phyloP scores from a whole-genome alignment of 2,329 filamentous ascomycete species.

The Zasmidium citrigriseum region DNA sequence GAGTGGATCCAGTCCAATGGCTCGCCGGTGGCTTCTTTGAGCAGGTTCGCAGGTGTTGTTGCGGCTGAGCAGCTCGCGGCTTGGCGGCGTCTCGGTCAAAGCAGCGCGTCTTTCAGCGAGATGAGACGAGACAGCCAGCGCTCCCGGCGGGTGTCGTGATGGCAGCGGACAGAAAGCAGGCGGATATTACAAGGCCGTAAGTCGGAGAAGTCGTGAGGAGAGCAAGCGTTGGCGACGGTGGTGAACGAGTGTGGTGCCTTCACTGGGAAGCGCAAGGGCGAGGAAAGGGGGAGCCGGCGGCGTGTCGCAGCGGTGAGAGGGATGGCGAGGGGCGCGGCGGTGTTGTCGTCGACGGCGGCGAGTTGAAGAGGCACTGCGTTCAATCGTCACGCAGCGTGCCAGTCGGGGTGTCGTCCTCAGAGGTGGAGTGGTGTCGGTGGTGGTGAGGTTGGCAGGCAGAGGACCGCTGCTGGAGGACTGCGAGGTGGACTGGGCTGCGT shows the following conservation, averaged over 20 bases:
- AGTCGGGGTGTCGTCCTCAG: not conserved
- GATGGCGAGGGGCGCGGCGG: not conserved
- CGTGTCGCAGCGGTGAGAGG: not conserved
- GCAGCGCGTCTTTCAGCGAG: slow-evolving; percentile 14
- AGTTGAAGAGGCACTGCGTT: slow-evolving; percentile 6
- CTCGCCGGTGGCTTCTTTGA: slow-evolving; percentile 15
- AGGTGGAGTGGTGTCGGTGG: not conserved
- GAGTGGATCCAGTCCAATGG: slow-evolving; percentile 20
- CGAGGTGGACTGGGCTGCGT: not conserved
- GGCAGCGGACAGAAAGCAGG: slow-evolving; percentile 10
- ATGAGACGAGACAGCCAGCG: not conserved
- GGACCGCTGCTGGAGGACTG: not conserved
- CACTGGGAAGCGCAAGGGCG: slow-evolving; percentile 13
- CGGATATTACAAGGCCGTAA: slow-evolving; percentile 26
- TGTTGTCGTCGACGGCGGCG: slow-evolving; percentile 11
- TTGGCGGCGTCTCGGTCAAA: slow-evolving; percentile 17
- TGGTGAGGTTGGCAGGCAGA: slow-evolving; percentile 1
- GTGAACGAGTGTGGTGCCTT: slow-evolving; percentile 19
- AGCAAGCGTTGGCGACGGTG: not conserved
- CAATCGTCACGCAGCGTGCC: slow-evolving; percentile 6
- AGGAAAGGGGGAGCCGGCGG: slow-evolving; percentile 11
- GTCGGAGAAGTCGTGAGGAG: slow-evolving; percentile 19
- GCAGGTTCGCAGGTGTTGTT: slow-evolving; percentile 5
- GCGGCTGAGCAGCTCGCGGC: slow-evolving; percentile 15
- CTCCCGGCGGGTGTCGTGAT: slow-evolving; percentile 1